phyloP scores from a whole-genome alignment of 139 green algal genomes.

The Astrephomene gubernaculifera region DNA sequence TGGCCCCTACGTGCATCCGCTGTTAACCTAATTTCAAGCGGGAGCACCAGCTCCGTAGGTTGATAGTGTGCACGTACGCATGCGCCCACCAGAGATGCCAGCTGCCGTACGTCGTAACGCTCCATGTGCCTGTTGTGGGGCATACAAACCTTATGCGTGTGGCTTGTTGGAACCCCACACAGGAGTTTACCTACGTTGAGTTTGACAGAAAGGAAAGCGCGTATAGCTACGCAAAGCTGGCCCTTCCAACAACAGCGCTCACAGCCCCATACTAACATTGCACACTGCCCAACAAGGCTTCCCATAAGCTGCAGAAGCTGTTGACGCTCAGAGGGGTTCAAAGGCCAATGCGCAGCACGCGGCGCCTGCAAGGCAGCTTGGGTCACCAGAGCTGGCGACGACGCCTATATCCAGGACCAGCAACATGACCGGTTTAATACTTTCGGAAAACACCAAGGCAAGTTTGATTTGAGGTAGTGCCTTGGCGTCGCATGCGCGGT shows the following conservation, averaged over 20 bases:
- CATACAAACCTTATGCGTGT: too few species aligned
- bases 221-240: too few species aligned
- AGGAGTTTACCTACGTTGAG: too few species aligned
- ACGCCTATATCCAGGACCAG: too few species aligned
- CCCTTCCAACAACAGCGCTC: too few species aligned
- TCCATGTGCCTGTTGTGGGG: slow-evolving; percentile 12
- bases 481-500: too few species aligned
- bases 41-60: slow-evolving; percentile 3
- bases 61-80: not conserved
- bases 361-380: slow-evolving; percentile 1
- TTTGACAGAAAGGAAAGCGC: too few species aligned
- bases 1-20: not conserved
- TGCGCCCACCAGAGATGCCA: not conserved
- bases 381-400: not conserved
- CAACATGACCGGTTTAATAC: too few species aligned
- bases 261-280: slow-evolving; percentile 10
- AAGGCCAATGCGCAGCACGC: not conserved
- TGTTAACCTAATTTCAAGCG: not conserved
- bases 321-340: not conserved
- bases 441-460: too few species aligned
- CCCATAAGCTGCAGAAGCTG: not conserved
- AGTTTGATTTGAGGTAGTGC: too few species aligned
- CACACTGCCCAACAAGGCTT: not conserved
- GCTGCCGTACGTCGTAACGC: not conserved
- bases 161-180: too few species aligned